Percentiles rank a stretch among this genome's conserved stretches.
phyloP scores from a whole-genome alignment of 176 grass and related monocot genomes.

The Rhipidocladum racemiflorum region DNA sequence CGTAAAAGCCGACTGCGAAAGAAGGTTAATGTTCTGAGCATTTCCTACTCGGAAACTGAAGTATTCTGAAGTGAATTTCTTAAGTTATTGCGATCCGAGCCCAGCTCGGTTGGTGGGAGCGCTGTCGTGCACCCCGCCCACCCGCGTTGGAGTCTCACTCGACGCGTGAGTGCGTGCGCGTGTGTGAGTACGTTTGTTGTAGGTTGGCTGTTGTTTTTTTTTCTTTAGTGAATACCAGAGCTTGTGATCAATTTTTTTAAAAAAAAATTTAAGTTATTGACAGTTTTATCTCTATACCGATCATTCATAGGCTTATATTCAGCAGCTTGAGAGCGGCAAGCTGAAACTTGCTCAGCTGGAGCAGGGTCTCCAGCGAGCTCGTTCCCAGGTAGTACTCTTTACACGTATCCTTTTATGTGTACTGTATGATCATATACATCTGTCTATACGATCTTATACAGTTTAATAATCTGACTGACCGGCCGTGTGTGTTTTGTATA shows the following conservation, averaged over 20 bases:
- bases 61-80: not conserved
- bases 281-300: not conserved
- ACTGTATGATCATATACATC: no score
- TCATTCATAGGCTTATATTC: constrained; percentile 41
- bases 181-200: no score
- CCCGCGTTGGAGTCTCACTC: no score
- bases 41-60: not conserved
- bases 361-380: constrained; percentile 73
- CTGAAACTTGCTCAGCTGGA: constrained; percentile 74
- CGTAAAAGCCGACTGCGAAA: constrained; percentile 81
- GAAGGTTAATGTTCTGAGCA: constrained; percentile 52
- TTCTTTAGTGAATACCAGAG: no score
- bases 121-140: no score
- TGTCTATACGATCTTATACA: not conserved
- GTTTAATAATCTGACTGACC: not conserved
- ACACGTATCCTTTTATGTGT: not conserved
- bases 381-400: constrained; percentile 59
- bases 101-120: no score
- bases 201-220: no score
- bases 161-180: no score
- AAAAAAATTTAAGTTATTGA: no score
- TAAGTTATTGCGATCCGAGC: no score
- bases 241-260: no score
- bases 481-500: constrained; percentile 22
- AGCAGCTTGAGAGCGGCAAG: constrained; percentile 79